Evolutionary conservation across 495 filamentous ascomycete species (phyloP).

Genomic region (Friedmanniomyces endolithicus): DNA sequence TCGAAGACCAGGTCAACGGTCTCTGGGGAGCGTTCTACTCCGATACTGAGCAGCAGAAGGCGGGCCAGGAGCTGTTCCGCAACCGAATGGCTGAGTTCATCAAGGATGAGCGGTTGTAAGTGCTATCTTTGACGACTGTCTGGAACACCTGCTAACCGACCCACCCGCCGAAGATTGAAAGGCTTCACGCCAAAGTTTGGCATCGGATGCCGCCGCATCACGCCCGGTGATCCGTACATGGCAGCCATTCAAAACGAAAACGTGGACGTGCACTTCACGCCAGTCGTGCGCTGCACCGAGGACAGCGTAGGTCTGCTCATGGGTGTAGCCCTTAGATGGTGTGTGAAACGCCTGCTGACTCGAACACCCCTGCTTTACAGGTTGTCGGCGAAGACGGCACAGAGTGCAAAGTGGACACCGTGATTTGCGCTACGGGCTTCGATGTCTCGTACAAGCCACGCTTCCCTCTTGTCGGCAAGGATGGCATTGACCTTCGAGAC

Average conservation of each 20-base stretch:
- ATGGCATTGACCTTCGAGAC: conserved; percentile 25
- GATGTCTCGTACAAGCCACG: conserved; percentile 28
- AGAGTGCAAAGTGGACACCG: conserved; percentile 28
- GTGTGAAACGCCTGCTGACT: no score
- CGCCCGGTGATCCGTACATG: conserved; percentile 31
- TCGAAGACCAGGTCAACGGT: conserved; percentile 32
- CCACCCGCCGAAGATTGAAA: conserved; percentile 9
- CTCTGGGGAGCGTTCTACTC: conserved; percentile 30
- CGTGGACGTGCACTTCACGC: conserved; percentile 30
- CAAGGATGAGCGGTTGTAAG: conserved; percentile 29
- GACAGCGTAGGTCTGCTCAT: no score
- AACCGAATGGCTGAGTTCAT: conserved; percentile 32
- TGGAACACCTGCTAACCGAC: no score
- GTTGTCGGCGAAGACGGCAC: conserved; percentile 26
- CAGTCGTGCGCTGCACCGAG: conserved; percentile 23
- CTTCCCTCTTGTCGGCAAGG: conserved; percentile 27
- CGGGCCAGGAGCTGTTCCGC: conserved; percentile 23
- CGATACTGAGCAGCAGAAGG: conserved; percentile 25
- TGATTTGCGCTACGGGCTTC: conserved; percentile 32
- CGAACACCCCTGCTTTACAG: no score
- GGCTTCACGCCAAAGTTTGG: conserved; percentile 30
- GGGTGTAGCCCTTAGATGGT: no score
- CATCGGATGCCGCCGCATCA: conserved; percentile 28
- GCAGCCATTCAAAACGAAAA: conserved; percentile 28
- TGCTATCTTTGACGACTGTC: no score